Base-by-base conservation (phyloP, 441 rosid species). In the Cnidoscolus chayamansa region DNA sequence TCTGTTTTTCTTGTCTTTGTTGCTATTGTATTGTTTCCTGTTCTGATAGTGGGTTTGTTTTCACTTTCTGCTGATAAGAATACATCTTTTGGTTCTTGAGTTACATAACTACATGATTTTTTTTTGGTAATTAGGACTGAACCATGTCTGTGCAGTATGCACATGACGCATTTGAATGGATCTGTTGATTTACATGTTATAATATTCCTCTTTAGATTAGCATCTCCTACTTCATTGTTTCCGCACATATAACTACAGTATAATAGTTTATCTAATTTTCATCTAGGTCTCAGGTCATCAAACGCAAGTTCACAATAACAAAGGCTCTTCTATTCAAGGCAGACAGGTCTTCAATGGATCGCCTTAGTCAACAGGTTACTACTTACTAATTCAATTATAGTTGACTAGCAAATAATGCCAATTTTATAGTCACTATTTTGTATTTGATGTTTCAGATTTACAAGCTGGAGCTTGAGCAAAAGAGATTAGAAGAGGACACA, bases 401-500 rank as follows among this genome's bases (percentile, higher is more conserved):
- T 15, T 15, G 35, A 17, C 60, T 48, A 25, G 65, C 12, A 49
- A 63, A 13, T 72, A 57, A 11, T 49, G 57, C 35, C 37, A 54
- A 69, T 40, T 64, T 32, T 40, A 10, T 43, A 62, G n/a, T 35
- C 25, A 54, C 62, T 59, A 47, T 65, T 10, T 37, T 67, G 73
- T 40, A 71, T 75, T 25, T 68, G 30, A 40, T 63, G 30, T 13
- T 5, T 70, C 79, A 93, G 98, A 85, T 89, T 74, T 80, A 80
- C 81, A 89, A 90, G 88, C 83, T 93, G 71, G 97, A 93, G 80
- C 75, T 80, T 76, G 95, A 93, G 78, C 95, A 90, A 72, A 90
- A 88, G 84, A 86, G 95, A 80, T 80, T 93, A 77, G 91, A 90
- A 77, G 91, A 89, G 80, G 97, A 93, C 82, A 81, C 93, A 47